A percentile compares a stretch with the other conserved stretches of the same genome.
These are phyloP conservation scores for Aspergillus heteromorphus DNA, from an alignment of 495 filamentous ascomycete species.

Conservation along the genomic window DNA sequence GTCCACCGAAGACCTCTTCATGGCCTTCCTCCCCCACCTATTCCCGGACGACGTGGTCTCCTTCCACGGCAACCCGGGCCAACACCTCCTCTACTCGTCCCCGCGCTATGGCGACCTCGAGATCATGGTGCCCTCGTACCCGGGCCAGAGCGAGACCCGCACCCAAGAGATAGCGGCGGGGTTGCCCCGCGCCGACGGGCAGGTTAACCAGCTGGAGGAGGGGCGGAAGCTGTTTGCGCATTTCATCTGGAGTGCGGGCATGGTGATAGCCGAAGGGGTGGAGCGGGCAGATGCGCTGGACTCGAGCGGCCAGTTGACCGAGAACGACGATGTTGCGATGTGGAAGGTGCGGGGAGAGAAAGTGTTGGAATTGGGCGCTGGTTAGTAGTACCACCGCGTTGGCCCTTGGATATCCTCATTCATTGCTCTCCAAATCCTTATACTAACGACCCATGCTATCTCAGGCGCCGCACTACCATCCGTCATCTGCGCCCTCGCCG, in stretches of 20 bases:
- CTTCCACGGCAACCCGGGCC: slow-evolving; percentile 68
- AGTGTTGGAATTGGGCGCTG: slow-evolving; percentile 58
- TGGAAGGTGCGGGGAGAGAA: slow-evolving; percentile 50
- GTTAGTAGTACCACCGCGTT: too few species aligned
- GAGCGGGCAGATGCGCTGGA: slow-evolving; percentile 33
- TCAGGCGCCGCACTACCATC: slow-evolving; percentile 73
- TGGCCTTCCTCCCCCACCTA: slow-evolving; percentile 58
- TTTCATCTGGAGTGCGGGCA: slow-evolving; percentile 79
- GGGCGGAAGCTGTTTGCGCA: slow-evolving; percentile 69
- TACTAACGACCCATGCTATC: neutral
- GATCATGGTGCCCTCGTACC: slow-evolving; percentile 41
- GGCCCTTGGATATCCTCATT: too few species aligned
- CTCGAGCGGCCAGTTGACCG: neutral
- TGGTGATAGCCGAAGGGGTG: slow-evolving; percentile 66
- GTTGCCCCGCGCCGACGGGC: slow-evolving; percentile 13
- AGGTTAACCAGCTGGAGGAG: slow-evolving; percentile 38
- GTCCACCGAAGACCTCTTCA: slow-evolving; percentile 59
- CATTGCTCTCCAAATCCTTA: too few species aligned
- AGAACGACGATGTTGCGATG: slow-evolving; percentile 14
- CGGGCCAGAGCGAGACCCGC: slow-evolving; percentile 18
- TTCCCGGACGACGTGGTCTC: slow-evolving; percentile 71
- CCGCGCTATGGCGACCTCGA: slow-evolving; percentile 50
- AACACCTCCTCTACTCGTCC: slow-evolving; percentile 61
- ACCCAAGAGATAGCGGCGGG: slow-evolving; percentile 16
- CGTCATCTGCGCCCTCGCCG: slow-evolving; percentile 59